Base-by-base conservation (phyloP, 2,329 filamentous ascomycete species). In the Capronia americana region DNA sequence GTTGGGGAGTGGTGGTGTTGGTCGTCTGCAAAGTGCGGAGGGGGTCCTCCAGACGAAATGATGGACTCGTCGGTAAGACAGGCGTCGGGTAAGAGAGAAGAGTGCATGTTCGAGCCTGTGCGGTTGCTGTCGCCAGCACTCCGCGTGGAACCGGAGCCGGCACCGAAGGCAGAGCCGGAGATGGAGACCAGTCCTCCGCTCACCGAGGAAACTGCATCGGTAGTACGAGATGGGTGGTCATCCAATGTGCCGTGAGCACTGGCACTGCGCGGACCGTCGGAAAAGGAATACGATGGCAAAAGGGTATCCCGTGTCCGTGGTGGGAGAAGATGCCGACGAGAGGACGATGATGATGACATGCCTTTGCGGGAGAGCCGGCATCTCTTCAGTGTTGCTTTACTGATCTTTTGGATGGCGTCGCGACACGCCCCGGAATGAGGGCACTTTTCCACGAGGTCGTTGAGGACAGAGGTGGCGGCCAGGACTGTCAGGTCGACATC, bases 381-480 rank as follows among this genome's bases (percentile, higher is more conserved):
- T n/a, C 41, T 46, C 41, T 46, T 46, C 41, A 46, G n/a, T n/a
- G 41, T 46, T 3, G 41, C 41, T 46, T 46, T 46, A 46, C 41
- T 46, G 12, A 46, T 46, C 41, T 46, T 46, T n/a, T 46, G 41
- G 41, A 46, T 46, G 12, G 41, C 41, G 41, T 46, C 41, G 2
- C 41, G 41, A n/a, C 41, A 46, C 41, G 41, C 41, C 12, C 3
- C 41, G n/a, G 41, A 2, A 46, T 46, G 41, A 6, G 41, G 41
- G 7, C 41, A 46, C 41, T 46, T 46, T 7, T 46, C 41, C n/a
- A 46, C 41, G 2, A 46, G 41, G 41, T 46, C 41, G n/a, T 12
- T 46, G 12, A 46, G 41, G n/a, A 46, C 41, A 46, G 41, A 46
- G n/a, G 41, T 46, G 41, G 41, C 41, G n/a, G 41, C 41, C n/a